These are phyloP conservation scores for Colletotrichum spaethianum DNA, from an alignment of 2,329 filamentous ascomycete genomes.

Conservation along the genomic window DNA sequence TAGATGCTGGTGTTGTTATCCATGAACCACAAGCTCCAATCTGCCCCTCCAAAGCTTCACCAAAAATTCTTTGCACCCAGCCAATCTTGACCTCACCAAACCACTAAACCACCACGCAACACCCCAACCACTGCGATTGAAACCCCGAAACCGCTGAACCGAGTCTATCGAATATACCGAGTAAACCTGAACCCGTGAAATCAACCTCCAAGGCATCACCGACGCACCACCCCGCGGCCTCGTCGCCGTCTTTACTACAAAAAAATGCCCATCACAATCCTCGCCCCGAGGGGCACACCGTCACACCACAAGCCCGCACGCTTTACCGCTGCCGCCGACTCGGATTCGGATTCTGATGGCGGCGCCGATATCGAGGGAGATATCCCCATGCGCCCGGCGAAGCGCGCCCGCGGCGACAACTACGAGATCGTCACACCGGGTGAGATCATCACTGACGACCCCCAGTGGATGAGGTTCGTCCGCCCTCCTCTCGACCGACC, in stretches of 20 bases:
- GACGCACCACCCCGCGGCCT: background rate
- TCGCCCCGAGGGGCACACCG: slow-evolving; percentile 55
- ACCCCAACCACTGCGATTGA: background rate
- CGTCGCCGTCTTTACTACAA: background rate
- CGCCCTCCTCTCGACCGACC: background rate
- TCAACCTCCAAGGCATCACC: background rate
- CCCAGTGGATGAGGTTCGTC: slow-evolving; percentile 92
- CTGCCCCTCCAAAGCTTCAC: slow-evolving; percentile 40
- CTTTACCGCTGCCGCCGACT: slow-evolving; percentile 56
- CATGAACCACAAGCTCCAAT: slow-evolving; percentile 13
- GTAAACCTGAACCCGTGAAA: background rate
- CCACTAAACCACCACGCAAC: slow-evolving; percentile 16
- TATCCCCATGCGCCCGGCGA: slow-evolving; percentile 61
- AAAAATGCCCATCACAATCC: slow-evolving; percentile 65
- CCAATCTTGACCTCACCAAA: slow-evolving; percentile 22
- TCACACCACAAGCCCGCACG: slow-evolving; percentile 39
- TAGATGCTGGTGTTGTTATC: background rate
- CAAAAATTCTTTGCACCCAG: slow-evolving; percentile 39
- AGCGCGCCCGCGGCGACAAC: slow-evolving; percentile 51
- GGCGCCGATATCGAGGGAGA: slow-evolving; percentile 62
- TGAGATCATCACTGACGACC: slow-evolving; percentile 87
- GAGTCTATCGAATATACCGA: background rate
- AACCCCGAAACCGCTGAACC: background rate
- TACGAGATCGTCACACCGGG: slow-evolving; percentile 86
- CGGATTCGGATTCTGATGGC: slow-evolving; percentile 61